Conservation (phyloP, 805 yeast species). For the Nakazawaea populi region DNA sequence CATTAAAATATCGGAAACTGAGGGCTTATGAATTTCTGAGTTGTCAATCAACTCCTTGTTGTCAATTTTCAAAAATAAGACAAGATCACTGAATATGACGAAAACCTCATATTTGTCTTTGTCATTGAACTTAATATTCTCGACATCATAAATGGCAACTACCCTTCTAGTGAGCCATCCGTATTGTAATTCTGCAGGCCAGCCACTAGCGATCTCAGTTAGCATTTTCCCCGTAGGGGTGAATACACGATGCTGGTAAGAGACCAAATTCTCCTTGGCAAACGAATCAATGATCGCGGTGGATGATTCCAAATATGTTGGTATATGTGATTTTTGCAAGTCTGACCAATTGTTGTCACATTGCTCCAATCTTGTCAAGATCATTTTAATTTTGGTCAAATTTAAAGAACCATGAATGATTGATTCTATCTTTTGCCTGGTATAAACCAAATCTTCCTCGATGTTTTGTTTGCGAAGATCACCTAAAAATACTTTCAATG, state of each 20-base stretch:
- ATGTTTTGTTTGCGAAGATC: slow-evolving; percentile 25
- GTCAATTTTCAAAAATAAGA: slow-evolving; percentile 54
- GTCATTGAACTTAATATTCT: slow-evolving; percentile 19
- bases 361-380: slow-evolving; percentile 48
- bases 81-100: slow-evolving; percentile 75
- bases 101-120: slow-evolving; percentile 44
- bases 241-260: slow-evolving; percentile 62
- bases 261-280: slow-evolving; percentile 49
- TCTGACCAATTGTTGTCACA: slow-evolving; percentile 34
- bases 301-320: slow-evolving; percentile 44
- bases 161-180: slow-evolving; percentile 88
- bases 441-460: slow-evolving; percentile 28
- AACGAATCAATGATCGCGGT: slow-evolving; percentile 73
- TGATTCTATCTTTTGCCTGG: slow-evolving; percentile 49
- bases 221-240: slow-evolving; percentile 89
- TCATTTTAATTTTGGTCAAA: slow-evolving; percentile 61
- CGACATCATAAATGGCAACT: slow-evolving; percentile 58
- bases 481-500: slow-evolving; percentile 35
- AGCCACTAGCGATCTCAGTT: slow-evolving; percentile 74
- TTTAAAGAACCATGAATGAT: slow-evolving; percentile 68
- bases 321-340: slow-evolving; percentile 21
- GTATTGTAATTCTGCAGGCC: slow-evolving; percentile 84
- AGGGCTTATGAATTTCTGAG: slow-evolving; percentile 36
- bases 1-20: slow-evolving; percentile 78
- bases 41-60: slow-evolving; percentile 31